phyloP scores from a whole-genome alignment of 2,329 filamentous ascomycete genomes.

The Scytalidium sp. region DNA sequence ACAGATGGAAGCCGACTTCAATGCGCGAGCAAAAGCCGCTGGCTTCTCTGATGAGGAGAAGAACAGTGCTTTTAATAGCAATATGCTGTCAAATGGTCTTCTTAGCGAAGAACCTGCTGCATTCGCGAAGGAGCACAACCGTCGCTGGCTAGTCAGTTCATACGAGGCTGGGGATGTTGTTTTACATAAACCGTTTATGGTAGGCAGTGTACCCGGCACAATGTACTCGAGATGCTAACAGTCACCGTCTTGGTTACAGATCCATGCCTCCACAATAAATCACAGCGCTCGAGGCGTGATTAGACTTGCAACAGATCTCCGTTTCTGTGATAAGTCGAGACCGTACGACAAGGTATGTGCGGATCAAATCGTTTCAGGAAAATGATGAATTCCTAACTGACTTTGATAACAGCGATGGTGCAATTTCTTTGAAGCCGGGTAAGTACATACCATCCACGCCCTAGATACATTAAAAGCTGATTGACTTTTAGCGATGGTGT shows the following conservation, averaged over 20 bases:
- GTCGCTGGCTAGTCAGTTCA: slow-evolving; percentile 27
- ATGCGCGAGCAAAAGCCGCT: slow-evolving; percentile 13
- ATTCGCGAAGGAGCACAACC: slow-evolving; percentile 14
- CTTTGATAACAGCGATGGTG: not conserved
- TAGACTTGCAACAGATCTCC: slow-evolving; percentile 36
- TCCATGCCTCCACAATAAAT: slow-evolving; percentile 37
- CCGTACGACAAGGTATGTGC: slow-evolving; percentile 19
- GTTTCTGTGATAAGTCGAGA: slow-evolving; percentile 35
- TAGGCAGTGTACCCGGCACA: not conserved
- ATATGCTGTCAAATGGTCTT: slow-evolving; percentile 27
- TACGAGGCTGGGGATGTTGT: slow-evolving; percentile 35
- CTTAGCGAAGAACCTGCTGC: slow-evolving; percentile 20
- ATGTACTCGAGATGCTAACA: not conserved
- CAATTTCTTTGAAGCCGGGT: not conserved
- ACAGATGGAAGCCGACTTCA: slow-evolving; percentile 37
- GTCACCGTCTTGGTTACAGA: not conserved
- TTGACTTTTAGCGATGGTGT: not conserved
- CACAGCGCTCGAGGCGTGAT: slow-evolving; percentile 34
- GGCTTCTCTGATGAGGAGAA: slow-evolving; percentile 29
- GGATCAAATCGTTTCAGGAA: too few species aligned
- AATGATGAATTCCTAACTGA: too few species aligned
- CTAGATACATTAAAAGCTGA: not conserved
- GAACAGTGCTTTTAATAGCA: slow-evolving; percentile 27
- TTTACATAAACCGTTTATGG: slow-evolving; percentile 39
- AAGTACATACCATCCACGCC: not conserved